These are phyloP conservation scores for Echium plantagineum DNA, from an alignment of 257 asterid species.

Conservation along the genomic window DNA sequence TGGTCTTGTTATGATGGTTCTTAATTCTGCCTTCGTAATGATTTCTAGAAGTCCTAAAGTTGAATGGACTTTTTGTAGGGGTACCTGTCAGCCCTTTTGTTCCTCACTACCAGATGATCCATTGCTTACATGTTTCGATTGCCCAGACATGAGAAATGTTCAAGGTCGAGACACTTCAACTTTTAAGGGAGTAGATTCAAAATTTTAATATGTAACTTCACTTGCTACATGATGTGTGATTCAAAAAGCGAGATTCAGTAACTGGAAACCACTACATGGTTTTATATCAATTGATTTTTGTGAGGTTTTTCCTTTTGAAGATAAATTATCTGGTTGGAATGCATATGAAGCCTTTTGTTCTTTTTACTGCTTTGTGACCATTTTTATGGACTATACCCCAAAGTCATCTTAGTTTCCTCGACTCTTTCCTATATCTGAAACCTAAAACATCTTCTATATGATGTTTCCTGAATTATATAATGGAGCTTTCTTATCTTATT, in stretches of 20 bases:
- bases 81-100: slow-evolving; percentile 85
- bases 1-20: slow-evolving; percentile 2
- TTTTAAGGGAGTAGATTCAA: slow-evolving; percentile 1
- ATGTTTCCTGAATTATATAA: no score
- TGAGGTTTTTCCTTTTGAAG: background rate
- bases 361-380: no score
- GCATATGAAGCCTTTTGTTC: no score
- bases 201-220: background rate
- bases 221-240: no score
- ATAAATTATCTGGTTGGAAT: no score
- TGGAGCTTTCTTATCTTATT: background rate
- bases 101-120: slow-evolving; percentile 85
- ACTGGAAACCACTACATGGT: background rate
- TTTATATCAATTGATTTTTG: background rate
- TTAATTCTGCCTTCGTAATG: slow-evolving; percentile 2
- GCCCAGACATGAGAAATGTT: slow-evolving; percentile 35
- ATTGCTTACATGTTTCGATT: slow-evolving; percentile 67
- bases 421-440: no score
- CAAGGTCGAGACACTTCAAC: slow-evolving; percentile 39
- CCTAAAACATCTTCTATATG: no score
- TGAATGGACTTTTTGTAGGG: slow-evolving; percentile 34
- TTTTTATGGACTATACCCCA: no score
- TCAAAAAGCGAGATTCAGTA: no score
- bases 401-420: no score
- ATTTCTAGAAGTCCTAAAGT: slow-evolving; percentile 1